These are phyloP conservation scores for Calonectria crousiana DNA, from an alignment of 2,329 filamentous ascomycete genomes.

Conservation along the genomic window DNA sequence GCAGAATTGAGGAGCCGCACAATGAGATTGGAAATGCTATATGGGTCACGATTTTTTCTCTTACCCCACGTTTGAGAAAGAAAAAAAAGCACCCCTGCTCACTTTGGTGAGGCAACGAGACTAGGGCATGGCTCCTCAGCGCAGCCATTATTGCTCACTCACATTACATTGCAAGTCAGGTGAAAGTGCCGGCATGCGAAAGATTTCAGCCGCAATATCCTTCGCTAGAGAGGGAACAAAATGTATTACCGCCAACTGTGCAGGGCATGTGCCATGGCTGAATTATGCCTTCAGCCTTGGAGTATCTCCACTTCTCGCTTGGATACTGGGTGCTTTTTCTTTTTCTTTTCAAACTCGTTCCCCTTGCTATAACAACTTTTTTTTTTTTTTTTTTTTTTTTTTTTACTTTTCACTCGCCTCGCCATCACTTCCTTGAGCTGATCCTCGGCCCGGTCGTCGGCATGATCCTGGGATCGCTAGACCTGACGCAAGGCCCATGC, in stretches of 20 bases:
- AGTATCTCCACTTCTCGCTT: slow-evolving; percentile 29
- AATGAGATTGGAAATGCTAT: background rate
- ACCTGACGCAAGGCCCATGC: slow-evolving; percentile 35
- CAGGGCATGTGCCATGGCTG: background rate
- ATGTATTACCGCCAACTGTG: background rate
- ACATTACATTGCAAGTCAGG: background rate
- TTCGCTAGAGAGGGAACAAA: background rate
- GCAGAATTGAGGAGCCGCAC: background rate
- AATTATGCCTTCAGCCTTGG: background rate
- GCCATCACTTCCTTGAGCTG: slow-evolving; percentile 23
- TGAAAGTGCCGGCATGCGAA: background rate
- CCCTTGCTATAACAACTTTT: background rate
- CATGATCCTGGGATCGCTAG: slow-evolving; percentile 29
- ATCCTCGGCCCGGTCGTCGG: slow-evolving; percentile 24
- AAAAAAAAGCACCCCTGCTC: background rate
- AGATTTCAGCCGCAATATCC: slow-evolving; percentile 2
- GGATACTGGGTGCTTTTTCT: slow-evolving; percentile 18
- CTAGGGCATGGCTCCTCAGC: background rate
- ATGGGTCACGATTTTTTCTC: slow-evolving; percentile 18
- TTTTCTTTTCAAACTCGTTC: slow-evolving; percentile 2
- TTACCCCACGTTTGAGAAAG: slow-evolving; percentile 9
- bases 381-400: background rate
- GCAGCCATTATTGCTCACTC: background rate
- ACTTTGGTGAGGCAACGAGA: background rate
- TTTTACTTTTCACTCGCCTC: slow-evolving; percentile 18